Evolutionary conservation across 1,284 basidiomycete species (phyloP).

Genomic region (Macrocybe sp.): DNA sequence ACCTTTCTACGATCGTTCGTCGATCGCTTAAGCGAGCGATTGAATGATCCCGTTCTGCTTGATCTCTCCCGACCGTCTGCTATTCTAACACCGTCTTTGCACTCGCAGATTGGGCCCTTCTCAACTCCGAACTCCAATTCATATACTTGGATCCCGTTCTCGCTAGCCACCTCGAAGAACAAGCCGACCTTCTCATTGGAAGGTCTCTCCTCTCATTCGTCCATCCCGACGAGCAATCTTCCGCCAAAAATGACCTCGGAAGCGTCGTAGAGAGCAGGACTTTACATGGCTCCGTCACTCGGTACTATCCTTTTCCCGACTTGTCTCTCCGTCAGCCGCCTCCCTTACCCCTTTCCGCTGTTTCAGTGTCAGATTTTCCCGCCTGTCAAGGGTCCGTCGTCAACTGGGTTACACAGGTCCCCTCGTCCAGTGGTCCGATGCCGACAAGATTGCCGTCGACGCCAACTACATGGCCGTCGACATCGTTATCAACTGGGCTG

Average conservation of each 20-base stretch:
- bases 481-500: constrained; percentile 93
- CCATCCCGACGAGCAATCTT: constrained; percentile 73
- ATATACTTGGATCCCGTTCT: constrained; percentile 79
- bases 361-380: constrained; percentile 68
- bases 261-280: constrained; percentile 58
- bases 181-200: constrained; percentile 58
- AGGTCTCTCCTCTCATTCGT: constrained; percentile 72
- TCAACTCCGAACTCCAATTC: constrained; percentile 61
- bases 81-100: not conserved
- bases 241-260: constrained; percentile 61
- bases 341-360: constrained; percentile 6
- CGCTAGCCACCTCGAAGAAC: constrained; percentile 57
- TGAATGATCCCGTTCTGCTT: not conserved
- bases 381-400: constrained; percentile 65
- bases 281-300: constrained; percentile 60
- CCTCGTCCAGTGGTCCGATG: constrained; percentile 51
- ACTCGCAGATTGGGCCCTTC: constrained; percentile 48
- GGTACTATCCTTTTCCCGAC: constrained; percentile 38
- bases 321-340: constrained; percentile 11
- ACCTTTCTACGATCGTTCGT: not conserved
- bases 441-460: constrained; percentile 69
- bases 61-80: too few relatives aligned
- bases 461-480: constrained; percentile 85
- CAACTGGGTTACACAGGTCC: constrained; percentile 59
- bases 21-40: not conserved